A percentile compares a stretch with the other conserved stretches of the same genome.
phyloP scores from a whole-genome alignment of 345 rosid genomes.

The Punica granatum region DNA sequence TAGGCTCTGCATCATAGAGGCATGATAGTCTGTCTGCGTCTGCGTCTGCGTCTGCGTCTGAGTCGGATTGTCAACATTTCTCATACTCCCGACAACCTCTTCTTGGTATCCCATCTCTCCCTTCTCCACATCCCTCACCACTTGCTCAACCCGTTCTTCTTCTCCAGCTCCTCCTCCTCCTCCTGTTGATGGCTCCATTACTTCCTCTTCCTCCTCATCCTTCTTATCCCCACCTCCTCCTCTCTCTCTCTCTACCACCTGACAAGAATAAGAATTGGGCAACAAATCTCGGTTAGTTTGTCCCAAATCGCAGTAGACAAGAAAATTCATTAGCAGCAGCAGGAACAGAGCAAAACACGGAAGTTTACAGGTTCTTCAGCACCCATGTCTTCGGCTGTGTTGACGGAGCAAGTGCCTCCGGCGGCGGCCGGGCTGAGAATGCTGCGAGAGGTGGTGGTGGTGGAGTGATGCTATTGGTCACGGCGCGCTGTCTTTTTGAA shows the following conservation, averaged over 20 bases:
- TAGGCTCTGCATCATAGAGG: slow-evolving; percentile 56
- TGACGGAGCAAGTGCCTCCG: slow-evolving; percentile 2
- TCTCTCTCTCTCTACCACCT: slow-evolving; percentile 32
- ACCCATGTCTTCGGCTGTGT: slow-evolving; percentile 14
- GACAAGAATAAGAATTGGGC: neutral
- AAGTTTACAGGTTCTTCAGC: slow-evolving; percentile 8
- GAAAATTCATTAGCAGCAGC: neutral
- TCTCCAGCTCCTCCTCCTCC: slow-evolving; percentile 9
- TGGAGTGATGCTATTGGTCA: neutral
- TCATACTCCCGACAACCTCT: slow-evolving; percentile 15
- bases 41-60: neutral
- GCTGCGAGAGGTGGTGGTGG: slow-evolving; percentile 13
- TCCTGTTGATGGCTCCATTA: neutral
- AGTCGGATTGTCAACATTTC: slow-evolving; percentile 1
- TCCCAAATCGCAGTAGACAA: too few species aligned
- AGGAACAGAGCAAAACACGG: neutral
- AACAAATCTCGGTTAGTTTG: neutral
- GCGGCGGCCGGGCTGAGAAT: slow-evolving; percentile 29
- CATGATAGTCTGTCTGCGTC: slow-evolving; percentile 18
- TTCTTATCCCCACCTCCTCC: too few species aligned
- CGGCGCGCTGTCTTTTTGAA: neutral
- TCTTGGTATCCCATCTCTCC: slow-evolving; percentile 31
- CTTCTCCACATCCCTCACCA: slow-evolving; percentile 39
- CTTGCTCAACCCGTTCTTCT: slow-evolving; percentile 17
- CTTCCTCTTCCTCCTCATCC: slow-evolving; percentile 9